Conservation (phyloP, 768 basidiomycete genomes). For the Lentinula sp. region DNA sequence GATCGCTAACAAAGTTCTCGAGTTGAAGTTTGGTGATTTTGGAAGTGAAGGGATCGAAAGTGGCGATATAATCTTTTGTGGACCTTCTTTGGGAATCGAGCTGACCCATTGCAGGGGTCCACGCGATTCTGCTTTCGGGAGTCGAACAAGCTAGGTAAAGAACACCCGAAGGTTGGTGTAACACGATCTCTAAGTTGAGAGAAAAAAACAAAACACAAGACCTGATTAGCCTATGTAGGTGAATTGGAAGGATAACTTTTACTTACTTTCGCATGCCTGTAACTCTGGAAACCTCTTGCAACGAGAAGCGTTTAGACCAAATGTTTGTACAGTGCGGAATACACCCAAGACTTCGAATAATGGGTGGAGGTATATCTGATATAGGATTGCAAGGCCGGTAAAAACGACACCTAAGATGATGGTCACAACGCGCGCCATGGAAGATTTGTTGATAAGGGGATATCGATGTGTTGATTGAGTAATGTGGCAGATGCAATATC, state of each 20-base stretch:
- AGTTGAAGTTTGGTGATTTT: slow-evolving; percentile 40
- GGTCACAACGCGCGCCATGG: slow-evolving; percentile 13
- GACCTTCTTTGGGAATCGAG: slow-evolving; percentile 31
- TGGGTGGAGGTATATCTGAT: slow-evolving; percentile 43
- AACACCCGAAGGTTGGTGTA: slow-evolving; percentile 52
- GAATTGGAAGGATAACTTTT: no score
- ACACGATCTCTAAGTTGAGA: slow-evolving; percentile 38
- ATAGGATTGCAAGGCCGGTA: slow-evolving; percentile 36
- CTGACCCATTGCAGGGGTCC: slow-evolving; percentile 40
- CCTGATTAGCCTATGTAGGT: no score
- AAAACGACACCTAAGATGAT: slow-evolving; percentile 27
- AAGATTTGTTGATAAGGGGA: not conserved
- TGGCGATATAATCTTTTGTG: slow-evolving; percentile 50
- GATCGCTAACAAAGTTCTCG: slow-evolving; percentile 25
- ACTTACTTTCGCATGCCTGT: slow-evolving; percentile 64
- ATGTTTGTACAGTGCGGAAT: slow-evolving; percentile 34
- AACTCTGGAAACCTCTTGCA: slow-evolving; percentile 49
- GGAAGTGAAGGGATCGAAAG: slow-evolving; percentile 44
- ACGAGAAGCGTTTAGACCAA: slow-evolving; percentile 32
- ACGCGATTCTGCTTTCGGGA: slow-evolving; percentile 37
- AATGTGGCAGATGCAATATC: not conserved
- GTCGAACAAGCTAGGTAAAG: slow-evolving; percentile 63
- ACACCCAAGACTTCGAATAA: slow-evolving; percentile 35
- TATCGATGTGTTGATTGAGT: not conserved
- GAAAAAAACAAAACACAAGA: not conserved